These are phyloP conservation scores for Cinnamomum micranthum DNA, from an alignment of 164 flowering plant genomes.

Conservation along the genomic window DNA sequence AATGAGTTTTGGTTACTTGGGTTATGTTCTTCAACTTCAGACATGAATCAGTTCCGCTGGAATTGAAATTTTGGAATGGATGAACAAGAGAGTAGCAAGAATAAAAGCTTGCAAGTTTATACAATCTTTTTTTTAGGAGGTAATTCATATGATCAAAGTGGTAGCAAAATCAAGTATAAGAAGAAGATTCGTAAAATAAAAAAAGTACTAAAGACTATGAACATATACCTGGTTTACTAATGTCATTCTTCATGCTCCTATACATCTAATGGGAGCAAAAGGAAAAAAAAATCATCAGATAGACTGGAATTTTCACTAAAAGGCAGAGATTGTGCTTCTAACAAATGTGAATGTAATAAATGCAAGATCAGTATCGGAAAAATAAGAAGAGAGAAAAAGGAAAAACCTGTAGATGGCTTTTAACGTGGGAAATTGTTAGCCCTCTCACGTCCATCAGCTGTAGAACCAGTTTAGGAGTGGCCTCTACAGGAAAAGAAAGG, in stretches of 20 bases:
- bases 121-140: no score
- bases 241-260: slow-evolving; percentile 63
- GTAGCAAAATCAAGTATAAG: no score
- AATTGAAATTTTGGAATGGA: slow-evolving; percentile 15
- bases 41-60: no score
- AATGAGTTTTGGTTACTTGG: no score
- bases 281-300: neutral
- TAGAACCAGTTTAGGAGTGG: slow-evolving; percentile 86
- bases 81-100: neutral
- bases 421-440: slow-evolving; percentile 83
- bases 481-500: slow-evolving; percentile 36
- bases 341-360: no score
- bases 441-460: slow-evolving; percentile 86
- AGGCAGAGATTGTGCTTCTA: no score
- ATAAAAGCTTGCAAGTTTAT: no score
- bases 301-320: neutral
- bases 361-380: neutral
- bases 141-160: no score
- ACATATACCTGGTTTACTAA: slow-evolving; percentile 44
- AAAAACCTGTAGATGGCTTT: slow-evolving; percentile 89
- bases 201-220: no score
- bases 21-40: no score
- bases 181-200: no score
- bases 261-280: slow-evolving; percentile 50
- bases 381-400: neutral